phyloP scores from a whole-genome alignment of 192 early-diverging fungal species.

The Coemansia sp. region DNA sequence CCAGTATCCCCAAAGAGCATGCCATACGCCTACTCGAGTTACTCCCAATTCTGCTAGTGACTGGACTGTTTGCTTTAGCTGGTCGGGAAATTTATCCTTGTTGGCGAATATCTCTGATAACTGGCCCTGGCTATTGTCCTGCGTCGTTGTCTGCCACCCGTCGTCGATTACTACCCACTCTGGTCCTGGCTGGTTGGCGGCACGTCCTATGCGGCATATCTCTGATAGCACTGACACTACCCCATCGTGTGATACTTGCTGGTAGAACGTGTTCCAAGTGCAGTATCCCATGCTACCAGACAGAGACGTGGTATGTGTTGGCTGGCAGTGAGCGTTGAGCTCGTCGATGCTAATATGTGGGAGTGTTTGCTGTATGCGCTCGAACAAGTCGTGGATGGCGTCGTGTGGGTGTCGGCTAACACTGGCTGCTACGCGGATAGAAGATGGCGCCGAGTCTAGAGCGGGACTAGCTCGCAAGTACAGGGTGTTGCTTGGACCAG shows the following conservation, averaged over 20 bases:
- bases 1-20: conserved; percentile 65
- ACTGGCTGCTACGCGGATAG: conserved; percentile 31
- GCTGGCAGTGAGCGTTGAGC: neutral
- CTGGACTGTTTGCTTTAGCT: conserved; percentile 36
- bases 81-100: conserved; percentile 50
- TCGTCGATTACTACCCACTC: conserved; percentile 59
- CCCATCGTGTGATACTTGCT: conserved; percentile 21
- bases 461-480: neutral
- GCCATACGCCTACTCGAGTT: conserved; percentile 59
- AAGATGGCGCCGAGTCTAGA: neutral
- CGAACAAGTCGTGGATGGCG: conserved; percentile 28
- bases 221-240: conserved; percentile 16
- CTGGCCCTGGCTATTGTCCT: conserved; percentile 21
- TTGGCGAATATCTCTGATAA: conserved; percentile 44
- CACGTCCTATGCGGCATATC: neutral
- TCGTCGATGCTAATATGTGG: neutral
- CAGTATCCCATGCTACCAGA: conserved; percentile 33
- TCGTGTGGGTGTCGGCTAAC: conserved; percentile 20
- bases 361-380: conserved; percentile 22
- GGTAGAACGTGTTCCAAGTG: conserved; percentile 53
- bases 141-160: conserved; percentile 54
- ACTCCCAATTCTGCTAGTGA: conserved; percentile 31
- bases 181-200: conserved; percentile 10
- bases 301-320: conserved; percentile 10
- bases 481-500: neutral